Evolutionary conservation across 129 eudicot genomes (phyloP).

Genomic region (Glebionis coronaria): DNA sequence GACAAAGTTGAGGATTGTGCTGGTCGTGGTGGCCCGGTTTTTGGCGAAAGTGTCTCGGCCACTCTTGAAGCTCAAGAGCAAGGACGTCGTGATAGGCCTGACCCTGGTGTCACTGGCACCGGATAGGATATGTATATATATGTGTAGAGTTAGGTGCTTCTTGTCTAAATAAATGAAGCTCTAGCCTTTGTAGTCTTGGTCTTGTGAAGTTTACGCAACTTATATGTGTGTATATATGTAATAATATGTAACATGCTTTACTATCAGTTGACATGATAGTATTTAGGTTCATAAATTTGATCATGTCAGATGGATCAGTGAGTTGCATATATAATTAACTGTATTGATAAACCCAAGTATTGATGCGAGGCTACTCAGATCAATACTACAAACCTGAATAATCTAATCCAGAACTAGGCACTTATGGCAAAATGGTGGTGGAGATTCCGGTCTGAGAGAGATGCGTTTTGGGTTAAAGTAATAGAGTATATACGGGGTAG

Average conservation of each 20-base stretch:
- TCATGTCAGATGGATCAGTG: too few species aligned
- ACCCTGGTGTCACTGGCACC: conserved; percentile 84
- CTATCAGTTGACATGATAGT: neutral
- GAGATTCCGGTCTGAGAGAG: too few species aligned
- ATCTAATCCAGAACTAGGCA: too few species aligned
- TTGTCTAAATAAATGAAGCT: neutral
- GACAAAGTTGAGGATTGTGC: conserved; percentile 91
- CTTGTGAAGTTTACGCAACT: too few species aligned
- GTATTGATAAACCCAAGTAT: too few species aligned
- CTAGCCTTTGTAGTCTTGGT: neutral
- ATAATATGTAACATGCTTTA: neutral
- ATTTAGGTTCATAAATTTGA: neutral
- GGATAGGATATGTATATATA: conserved; percentile 42
- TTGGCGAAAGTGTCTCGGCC: conserved; percentile 50
- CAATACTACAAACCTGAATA: too few species aligned
- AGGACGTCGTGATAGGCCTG: conserved; percentile 57
- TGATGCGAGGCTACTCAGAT: too few species aligned
- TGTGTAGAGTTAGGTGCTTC: too few species aligned
- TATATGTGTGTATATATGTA: neutral
- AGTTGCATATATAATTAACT: too few species aligned
- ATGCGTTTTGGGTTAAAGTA: too few species aligned
- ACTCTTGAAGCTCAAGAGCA: conserved; percentile 40
- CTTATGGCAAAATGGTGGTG: too few species aligned
- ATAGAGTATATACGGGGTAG: too few species aligned
- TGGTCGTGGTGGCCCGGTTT: conserved; percentile 74